A percentile compares a stretch with the other conserved stretches of the same genome.
Evolutionary conservation across 805 yeast genomes (phyloP).

Genomic region (Komagataella ulmi): DNA sequence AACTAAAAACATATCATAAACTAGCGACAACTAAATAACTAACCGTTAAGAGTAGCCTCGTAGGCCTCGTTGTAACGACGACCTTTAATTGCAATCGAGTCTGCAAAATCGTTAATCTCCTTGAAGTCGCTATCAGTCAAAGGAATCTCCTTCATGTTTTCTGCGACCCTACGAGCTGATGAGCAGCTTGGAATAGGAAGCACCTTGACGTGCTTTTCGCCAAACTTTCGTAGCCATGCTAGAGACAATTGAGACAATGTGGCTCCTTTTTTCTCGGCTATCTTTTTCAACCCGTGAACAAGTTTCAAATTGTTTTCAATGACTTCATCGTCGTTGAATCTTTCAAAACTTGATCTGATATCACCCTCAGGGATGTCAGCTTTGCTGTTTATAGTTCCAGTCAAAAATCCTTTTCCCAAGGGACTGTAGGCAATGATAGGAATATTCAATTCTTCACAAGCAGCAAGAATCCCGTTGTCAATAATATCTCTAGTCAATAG

Average conservation of each 20-base stretch:
- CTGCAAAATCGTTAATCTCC: slow-evolving; percentile 33
- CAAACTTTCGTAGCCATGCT: slow-evolving; percentile 44
- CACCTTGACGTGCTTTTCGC: slow-evolving; percentile 23
- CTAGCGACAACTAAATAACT: neutral
- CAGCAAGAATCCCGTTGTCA: slow-evolving; percentile 47
- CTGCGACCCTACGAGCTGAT: slow-evolving; percentile 42
- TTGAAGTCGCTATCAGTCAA: slow-evolving; percentile 46
- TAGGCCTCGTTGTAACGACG: slow-evolving; percentile 7
- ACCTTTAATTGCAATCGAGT: slow-evolving; percentile 36
- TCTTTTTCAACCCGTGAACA: slow-evolving; percentile 32
- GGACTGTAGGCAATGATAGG: slow-evolving; percentile 79
- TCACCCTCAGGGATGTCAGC: slow-evolving; percentile 44
- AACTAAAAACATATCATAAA: neutral
- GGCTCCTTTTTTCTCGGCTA: slow-evolving; percentile 30
- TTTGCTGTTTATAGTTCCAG: slow-evolving; percentile 39
- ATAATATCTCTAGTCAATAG: slow-evolving; percentile 51
- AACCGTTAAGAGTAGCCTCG: neutral
- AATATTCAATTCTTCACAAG: slow-evolving; percentile 41
- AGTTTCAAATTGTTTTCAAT: slow-evolving; percentile 36
- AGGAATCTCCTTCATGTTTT: slow-evolving; percentile 35
- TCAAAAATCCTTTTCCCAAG: slow-evolving; percentile 63
- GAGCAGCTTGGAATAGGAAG: slow-evolving; percentile 72
- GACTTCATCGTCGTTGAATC: slow-evolving; percentile 42
- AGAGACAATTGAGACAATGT: slow-evolving; percentile 59
- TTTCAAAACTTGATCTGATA: slow-evolving; percentile 33